These are phyloP conservation scores for Annulohypoxylon bovei DNA, from an alignment of 495 filamentous ascomycete genomes.

Conservation along the genomic window DNA sequence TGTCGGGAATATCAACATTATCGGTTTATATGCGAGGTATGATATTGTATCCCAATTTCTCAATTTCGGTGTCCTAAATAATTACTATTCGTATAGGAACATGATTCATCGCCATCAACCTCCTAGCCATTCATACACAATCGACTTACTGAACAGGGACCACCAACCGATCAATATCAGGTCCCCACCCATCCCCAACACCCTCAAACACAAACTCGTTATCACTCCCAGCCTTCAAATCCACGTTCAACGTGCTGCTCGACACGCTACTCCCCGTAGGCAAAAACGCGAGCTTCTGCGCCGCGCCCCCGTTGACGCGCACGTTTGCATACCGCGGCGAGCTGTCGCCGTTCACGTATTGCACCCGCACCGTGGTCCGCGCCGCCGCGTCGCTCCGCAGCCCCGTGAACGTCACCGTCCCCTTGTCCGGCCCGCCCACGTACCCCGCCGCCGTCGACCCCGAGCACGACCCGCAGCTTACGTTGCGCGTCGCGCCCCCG, in stretches of 20 bases:
- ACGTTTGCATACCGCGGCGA: constrained; percentile 62
- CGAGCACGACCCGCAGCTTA: constrained; percentile 61
- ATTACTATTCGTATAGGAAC: background rate
- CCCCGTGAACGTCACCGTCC: constrained; percentile 56
- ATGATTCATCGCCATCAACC: background rate
- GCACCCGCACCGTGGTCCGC: constrained; percentile 63
- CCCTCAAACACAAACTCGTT: constrained; percentile 63
- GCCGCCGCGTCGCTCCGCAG: constrained; percentile 57
- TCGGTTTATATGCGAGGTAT: background rate
- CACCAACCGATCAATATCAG: constrained; percentile 67
- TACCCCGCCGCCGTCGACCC: constrained; percentile 60
- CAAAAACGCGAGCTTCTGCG: constrained; percentile 61
- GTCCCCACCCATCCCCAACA: constrained; percentile 58
- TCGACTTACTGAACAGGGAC: constrained; percentile 54
- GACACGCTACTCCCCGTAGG: constrained; percentile 51
- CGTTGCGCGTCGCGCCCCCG: constrained; percentile 45
- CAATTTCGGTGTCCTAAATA: background rate
- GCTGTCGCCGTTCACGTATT: constrained; percentile 63
- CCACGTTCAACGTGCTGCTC: constrained; percentile 51
- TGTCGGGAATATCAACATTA: background rate
- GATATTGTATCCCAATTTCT: background rate
- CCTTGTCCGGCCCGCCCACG: constrained; percentile 62
- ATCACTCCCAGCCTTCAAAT: constrained; percentile 51
- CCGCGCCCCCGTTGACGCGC: constrained; percentile 63
- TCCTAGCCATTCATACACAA: background rate